Conservation (phyloP, 352 stramenopile genomes). For the Plasmopara muralis region DNA sequence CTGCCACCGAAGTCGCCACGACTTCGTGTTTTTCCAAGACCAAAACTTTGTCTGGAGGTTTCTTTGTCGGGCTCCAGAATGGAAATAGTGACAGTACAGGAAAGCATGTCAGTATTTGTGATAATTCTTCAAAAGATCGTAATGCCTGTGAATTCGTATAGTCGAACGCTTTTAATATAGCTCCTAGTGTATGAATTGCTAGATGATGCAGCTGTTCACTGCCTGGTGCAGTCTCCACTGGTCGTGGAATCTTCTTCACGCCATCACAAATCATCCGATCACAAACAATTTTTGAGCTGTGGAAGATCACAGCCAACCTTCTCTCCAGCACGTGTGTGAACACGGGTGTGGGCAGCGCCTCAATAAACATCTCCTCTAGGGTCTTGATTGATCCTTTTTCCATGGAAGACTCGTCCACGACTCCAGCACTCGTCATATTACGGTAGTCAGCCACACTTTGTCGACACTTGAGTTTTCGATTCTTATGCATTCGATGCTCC, state of each 20-base stretch:
- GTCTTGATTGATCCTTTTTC: constrained; percentile 71
- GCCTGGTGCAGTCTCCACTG: constrained; percentile 25
- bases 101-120: constrained; percentile 67
- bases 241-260: constrained; percentile 30
- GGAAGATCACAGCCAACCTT: constrained; percentile 71
- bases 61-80: constrained; percentile 79
- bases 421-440: constrained; percentile 79
- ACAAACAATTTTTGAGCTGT: constrained; percentile 63
- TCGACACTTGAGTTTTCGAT: constrained; percentile 71
- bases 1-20: constrained; percentile 46
- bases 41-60: constrained; percentile 49
- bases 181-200: constrained; percentile 73
- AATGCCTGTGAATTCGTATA: constrained; percentile 40
- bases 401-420: constrained; percentile 60
- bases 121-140: constrained; percentile 71
- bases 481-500: constrained; percentile 83
- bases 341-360: constrained; percentile 64
- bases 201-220: constrained; percentile 78
- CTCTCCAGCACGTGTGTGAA: constrained; percentile 75
- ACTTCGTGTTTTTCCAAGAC: constrained; percentile 37
- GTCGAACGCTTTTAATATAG: constrained; percentile 67
- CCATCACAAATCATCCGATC: constrained; percentile 48
- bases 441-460: constrained; percentile 73
- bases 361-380: constrained; percentile 78
- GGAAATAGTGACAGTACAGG: constrained; percentile 72